Base-by-base conservation (phyloP, 768 basidiomycete genomes). In the Cubamyces sp. region DNA sequence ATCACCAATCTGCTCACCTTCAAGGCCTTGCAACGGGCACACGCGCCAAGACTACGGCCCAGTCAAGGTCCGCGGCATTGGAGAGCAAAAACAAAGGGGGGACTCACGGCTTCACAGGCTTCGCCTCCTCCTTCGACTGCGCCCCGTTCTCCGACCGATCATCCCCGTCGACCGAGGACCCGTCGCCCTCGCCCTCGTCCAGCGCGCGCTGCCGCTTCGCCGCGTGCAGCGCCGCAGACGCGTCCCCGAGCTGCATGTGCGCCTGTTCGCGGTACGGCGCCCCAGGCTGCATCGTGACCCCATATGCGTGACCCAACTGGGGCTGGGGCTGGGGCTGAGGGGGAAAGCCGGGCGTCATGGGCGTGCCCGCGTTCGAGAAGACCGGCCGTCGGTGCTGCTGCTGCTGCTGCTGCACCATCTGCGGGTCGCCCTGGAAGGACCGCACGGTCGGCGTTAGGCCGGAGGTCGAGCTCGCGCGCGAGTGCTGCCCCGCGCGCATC, bases 11-110 rank as follows among this genome's bases (percentile, higher is more conserved):
- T 48, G 61, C 68, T 37, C 62, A 80, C 82, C 74, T 83, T 84
- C 57, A 84, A 64, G 26, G 74, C 74, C 71, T 90, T 91, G 77
- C 90, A 92, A 4, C 90, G 82, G 61, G 79, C 79, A 70, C 90
- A 92, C 42, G 90, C 90, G 21, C 90, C 87, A 15, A 25, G 64
- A 19, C 69, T 70, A 61, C 3, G n/a, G 7, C 21, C 23, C 23
- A n/a, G 43, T 56, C n/a, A 47, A 57, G 26, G n/a, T 18, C 37
- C 37, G 60, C 18, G n/a, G 28, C 8, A 21, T 23, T 19, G 34
- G 6, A 9, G 15, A 39, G 6, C 21, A 37, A 47, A 42, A 23
- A n/a, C n/a, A 25, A 53, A 34, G 9, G 34, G 28, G 5, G n/a
- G 14, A 67, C 66, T 62, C 61, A 67, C 66, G 66, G 63, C 58